Conservation (phyloP, 495 filamentous ascomycete genomes). For the Zalerion maritima region DNA sequence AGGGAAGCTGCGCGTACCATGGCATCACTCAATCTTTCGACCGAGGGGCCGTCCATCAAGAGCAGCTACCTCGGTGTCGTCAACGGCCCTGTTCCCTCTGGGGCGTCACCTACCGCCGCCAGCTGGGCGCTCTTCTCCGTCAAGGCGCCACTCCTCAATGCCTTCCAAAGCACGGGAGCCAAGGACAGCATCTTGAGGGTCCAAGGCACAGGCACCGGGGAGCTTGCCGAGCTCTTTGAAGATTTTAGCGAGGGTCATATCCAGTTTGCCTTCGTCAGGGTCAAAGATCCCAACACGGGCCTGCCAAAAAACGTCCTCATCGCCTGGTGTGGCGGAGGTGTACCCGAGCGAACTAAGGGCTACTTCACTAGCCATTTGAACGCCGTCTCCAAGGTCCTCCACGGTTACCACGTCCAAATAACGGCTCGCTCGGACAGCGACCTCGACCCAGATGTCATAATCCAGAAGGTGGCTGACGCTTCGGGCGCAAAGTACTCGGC, state of each 20-base stretch:
- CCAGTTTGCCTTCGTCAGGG: slow-evolving; percentile 92
- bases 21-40: slow-evolving; percentile 84
- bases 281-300: slow-evolving; percentile 84
- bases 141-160: slow-evolving; percentile 74
- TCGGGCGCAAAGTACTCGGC: slow-evolving; percentile 89
- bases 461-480: slow-evolving; percentile 89
- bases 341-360: slow-evolving; percentile 94
- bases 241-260: slow-evolving; percentile 94
- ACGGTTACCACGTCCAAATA: slow-evolving; percentile 95
- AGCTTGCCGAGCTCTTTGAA: slow-evolving; percentile 86
- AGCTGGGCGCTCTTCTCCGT: slow-evolving; percentile 87
- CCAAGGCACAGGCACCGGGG: slow-evolving; percentile 80
- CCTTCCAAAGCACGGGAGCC: slow-evolving; percentile 69
- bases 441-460: slow-evolving; percentile 69
- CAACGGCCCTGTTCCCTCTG: slow-evolving; percentile 51
- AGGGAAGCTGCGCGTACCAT: too few species aligned
- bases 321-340: slow-evolving; percentile 94
- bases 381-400: slow-evolving; percentile 76
- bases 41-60: slow-evolving; percentile 80
- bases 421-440: slow-evolving; percentile 85
- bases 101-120: slow-evolving; percentile 40
- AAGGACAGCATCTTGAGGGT: slow-evolving; percentile 95
- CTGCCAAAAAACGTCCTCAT: slow-evolving; percentile 89
- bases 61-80: slow-evolving; percentile 85
- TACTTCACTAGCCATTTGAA: slow-evolving; percentile 93